Evolutionary conservation across 768 basidiomycete species (phyloP).

Genomic region (Rossbeevera mucosa): DNA sequence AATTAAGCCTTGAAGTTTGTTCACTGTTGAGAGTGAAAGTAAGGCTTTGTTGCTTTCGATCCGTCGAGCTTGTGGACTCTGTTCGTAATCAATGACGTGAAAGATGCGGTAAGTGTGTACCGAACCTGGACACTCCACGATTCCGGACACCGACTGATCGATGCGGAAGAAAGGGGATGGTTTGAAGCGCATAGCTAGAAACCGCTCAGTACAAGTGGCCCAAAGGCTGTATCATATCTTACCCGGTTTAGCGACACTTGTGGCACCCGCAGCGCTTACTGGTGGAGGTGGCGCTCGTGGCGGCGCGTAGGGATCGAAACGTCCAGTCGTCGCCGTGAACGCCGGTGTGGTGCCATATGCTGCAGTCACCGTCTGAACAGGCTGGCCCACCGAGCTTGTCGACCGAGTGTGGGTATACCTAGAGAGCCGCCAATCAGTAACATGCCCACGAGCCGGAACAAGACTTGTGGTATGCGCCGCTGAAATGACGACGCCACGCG

Average conservation of each 20-base stretch:
- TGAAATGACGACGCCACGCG: slow-evolving; percentile 7
- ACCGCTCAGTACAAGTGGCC: slow-evolving; percentile 9
- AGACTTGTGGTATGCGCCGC: slow-evolving; percentile 4
- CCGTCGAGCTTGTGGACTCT: slow-evolving; percentile 78
- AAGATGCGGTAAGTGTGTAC: neutral
- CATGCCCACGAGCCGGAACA: slow-evolving; percentile 4
- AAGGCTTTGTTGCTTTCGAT: slow-evolving; percentile 62
- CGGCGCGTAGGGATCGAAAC: slow-evolving; percentile 66
- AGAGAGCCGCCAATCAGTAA: slow-evolving; percentile 14
- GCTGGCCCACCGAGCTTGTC: slow-evolving; percentile 24
- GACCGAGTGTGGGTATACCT: slow-evolving; percentile 29
- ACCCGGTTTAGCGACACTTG: slow-evolving; percentile 27
- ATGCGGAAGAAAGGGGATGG: slow-evolving; percentile 73
- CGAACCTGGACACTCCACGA: slow-evolving; percentile 78
- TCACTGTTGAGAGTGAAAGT: slow-evolving; percentile 64
- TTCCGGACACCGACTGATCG: slow-evolving; percentile 57
- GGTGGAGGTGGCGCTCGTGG: slow-evolving; percentile 43
- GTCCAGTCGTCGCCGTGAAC: slow-evolving; percentile 32
- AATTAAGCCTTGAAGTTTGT: slow-evolving; percentile 55
- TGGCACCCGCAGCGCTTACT: slow-evolving; percentile 34
- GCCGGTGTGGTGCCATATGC: slow-evolving; percentile 20
- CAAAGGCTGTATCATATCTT: slow-evolving; percentile 16
- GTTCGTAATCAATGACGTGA: slow-evolving; percentile 2
- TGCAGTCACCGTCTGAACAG: slow-evolving; percentile 18
- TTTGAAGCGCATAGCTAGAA: slow-evolving; percentile 67